A percentile compares a stretch with the other conserved stretches of the same genome.
These are phyloP conservation scores for Leccinum solheimii DNA, from an alignment of 1,284 basidiomycete genomes.

Conservation along the genomic window DNA sequence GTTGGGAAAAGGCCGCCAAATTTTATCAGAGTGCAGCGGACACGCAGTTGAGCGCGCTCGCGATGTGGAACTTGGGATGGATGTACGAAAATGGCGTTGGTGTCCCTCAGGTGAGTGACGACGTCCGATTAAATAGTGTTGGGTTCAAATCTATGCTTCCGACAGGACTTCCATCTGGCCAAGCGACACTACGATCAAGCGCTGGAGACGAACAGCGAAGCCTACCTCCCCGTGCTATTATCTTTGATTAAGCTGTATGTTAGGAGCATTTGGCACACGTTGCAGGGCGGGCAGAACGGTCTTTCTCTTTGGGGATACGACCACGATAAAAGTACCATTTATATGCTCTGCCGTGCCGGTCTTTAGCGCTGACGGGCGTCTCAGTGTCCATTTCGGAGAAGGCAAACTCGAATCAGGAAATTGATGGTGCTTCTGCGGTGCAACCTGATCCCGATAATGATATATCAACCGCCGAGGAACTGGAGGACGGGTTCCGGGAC, in stretches of 20 bases:
- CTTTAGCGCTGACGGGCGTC: slow-evolving; percentile 10
- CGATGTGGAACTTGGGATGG: slow-evolving; percentile 98
- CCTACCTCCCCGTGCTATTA: slow-evolving; percentile 84
- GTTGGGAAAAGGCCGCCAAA: slow-evolving; percentile 85
- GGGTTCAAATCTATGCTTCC: not conserved
- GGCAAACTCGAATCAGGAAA: slow-evolving; percentile 24
- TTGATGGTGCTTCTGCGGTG: slow-evolving; percentile 27
- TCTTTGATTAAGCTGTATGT: slow-evolving; percentile 83
- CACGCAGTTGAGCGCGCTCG: slow-evolving; percentile 87
- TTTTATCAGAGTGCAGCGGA: slow-evolving; percentile 95
- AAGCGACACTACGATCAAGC: slow-evolving; percentile 96
- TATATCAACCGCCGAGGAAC: slow-evolving; percentile 20
- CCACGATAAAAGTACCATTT: slow-evolving; percentile 43
- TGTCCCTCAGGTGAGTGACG: slow-evolving; percentile 67
- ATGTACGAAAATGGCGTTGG: slow-evolving; percentile 98
- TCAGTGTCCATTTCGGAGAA: slow-evolving; percentile 32
- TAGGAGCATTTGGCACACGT: slow-evolving; percentile 80
- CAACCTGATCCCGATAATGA: slow-evolving; percentile 21
- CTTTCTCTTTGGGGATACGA: slow-evolving; percentile 61
- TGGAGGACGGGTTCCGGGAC: slow-evolving; percentile 39
- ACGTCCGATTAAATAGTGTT: not conserved
- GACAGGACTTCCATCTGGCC: slow-evolving; percentile 93
- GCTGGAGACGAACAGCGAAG: slow-evolving; percentile 83
- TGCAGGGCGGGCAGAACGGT: slow-evolving; percentile 67
- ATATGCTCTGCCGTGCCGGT: not conserved